Base-by-base conservation (phyloP, 257 asterid genomes). In the Linderniella brevidens region DNA sequence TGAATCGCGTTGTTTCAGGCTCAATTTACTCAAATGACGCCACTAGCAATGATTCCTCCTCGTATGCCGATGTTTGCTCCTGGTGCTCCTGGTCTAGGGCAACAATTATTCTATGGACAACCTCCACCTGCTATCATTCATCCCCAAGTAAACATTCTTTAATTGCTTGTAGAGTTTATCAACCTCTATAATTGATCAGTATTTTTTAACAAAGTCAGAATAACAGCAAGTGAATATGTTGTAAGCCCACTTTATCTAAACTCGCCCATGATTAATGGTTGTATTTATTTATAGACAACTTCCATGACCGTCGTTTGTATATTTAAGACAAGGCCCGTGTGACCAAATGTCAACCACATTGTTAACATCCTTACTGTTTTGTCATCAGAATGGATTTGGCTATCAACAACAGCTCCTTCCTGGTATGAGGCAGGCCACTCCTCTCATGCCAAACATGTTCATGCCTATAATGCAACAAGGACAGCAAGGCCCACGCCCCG, bases 321-420 rank as follows among this genome's bases (percentile, higher is more conserved):
- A 2, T 11, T 39, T 39, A 39, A 39, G 13, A 10, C 15, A 39
- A 13, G 3, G 13, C 43, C 43, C 3, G 9, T 39, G 15, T 2
- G 1, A n/a, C n/a, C n/a, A n/a, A 11, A 10, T 16, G 48, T 3
- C 17, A 13, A 13, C 5, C 16, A 13, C 11, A 17, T 9, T 8
- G 3, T 17, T 8, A 1, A 42, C n/a, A 32, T 12, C 37, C 16
- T 17, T 52, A 25, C 49, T 35, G n/a, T n/a, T n/a, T 43, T 44
- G 18, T 19, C 52, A 53, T 18, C 76, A 83, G 98, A 82, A 92
- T 78, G 97, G 95, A 48, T 88, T 84, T 59, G 98, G 95, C 41
- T 88, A 88, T 67, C 98, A 84, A 53, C 98, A 88, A 78, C 98
- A 88, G 58, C 94, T 88, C 51, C 78, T 83, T 55, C 98, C 98